Evolutionary conservation across 441 rosid genomes (phyloP).

Genomic region (Corymbia calophylla): DNA sequence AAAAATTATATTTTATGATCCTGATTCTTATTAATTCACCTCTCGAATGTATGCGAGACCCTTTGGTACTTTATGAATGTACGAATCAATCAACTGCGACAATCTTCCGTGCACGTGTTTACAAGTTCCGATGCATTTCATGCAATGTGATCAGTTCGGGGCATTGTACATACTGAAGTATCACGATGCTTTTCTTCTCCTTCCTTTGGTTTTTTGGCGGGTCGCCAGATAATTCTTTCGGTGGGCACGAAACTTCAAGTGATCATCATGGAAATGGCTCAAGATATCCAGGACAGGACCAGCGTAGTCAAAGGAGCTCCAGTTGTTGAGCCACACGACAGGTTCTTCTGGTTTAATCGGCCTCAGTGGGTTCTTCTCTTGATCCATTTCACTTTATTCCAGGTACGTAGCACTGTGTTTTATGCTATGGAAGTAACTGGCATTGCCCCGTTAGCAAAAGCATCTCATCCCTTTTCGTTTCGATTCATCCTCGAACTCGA

Average conservation of each 20-base stretch:
- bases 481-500: neutral
- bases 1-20: neutral
- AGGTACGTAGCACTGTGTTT: constrained; percentile 11
- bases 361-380: constrained; percentile 42
- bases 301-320: constrained; percentile 46
- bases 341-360: constrained; percentile 57
- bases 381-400: constrained; percentile 43
- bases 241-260: constrained; percentile 56
- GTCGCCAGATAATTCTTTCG: constrained; percentile 35
- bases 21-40: neutral
- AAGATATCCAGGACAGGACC: constrained; percentile 29
- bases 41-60: neutral
- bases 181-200: neutral
- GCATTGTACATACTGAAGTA: neutral
- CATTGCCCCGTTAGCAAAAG: neutral
- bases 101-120: neutral
- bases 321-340: constrained; percentile 44
- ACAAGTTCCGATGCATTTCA: neutral
- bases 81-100: neutral
- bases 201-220: neutral
- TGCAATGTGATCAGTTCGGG: neutral
- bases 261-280: constrained; percentile 54
- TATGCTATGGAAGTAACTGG: neutral
- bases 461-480: neutral
- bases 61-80: neutral